Base-by-base conservation (phyloP, 306 rosid genomes). In the Glycyrrhiza uralensis region DNA sequence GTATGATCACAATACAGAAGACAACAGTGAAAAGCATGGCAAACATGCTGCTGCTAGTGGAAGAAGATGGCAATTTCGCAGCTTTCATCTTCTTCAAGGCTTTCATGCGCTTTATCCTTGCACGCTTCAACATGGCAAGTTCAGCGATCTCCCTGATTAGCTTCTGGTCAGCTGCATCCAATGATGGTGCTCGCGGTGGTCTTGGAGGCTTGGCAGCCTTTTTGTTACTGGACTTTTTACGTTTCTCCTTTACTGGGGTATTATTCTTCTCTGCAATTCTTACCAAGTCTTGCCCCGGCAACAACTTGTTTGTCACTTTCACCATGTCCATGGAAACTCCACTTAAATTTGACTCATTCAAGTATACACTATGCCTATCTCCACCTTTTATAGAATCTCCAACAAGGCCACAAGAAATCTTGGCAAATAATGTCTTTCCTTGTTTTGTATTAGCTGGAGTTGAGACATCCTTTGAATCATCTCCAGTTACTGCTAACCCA, bases 191-290 rank as follows among this genome's bases (percentile, higher is more conserved):
- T 66, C 76, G 85, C 3, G 97, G 98, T 59, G 98, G 92, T 55
- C 99, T 89, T n/a, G 99, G 99, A 59, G 99, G 99, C 58, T 86
- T 94, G 7, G 80, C 69, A 56, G 98, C 66, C 73, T 89, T 95
- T 66, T 86, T 89, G 61, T 86, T 85, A 85, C 85, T 63, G 0
- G 71, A 78, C 74, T 89, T 94, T 51, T 91, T 91, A n/a, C 75
- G 85, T 69, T 89, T 94, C 67, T 85, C 97, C 88, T 88, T 91
- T 24, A 13, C 69, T 1, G 56, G 50, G 18, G 76, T 72, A 77
- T 82, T n/a, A n/a, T n/a, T n/a, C n/a, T n/a, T 87, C 77, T 79
- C 80, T 10, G 5, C 67, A 63, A 38, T 76, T 58, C 73, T 80
- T 36, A 50, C 64, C 15, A 44, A 32, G 17, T 67, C 83, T 55